Conservation (phyloP, 179 eudicot species). For the Beta macrorhiza region DNA sequence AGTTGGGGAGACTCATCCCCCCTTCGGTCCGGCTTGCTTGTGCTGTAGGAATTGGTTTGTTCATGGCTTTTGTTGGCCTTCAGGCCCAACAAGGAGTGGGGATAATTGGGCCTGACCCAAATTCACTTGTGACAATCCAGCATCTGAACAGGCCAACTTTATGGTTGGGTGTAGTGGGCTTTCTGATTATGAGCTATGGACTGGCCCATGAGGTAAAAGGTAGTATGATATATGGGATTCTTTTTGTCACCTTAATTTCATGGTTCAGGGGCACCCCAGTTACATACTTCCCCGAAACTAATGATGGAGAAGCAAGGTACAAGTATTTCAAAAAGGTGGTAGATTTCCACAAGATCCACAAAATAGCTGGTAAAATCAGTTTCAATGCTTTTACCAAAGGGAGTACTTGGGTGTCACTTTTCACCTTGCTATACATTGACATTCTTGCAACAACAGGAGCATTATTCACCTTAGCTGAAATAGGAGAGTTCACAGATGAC, state of each 20-base stretch:
- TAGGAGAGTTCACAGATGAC: constrained; percentile 25
- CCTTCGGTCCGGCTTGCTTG: constrained; percentile 51
- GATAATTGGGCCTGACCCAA: constrained; percentile 54
- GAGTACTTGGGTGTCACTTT: constrained; percentile 25
- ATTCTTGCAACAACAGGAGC: constrained; percentile 26
- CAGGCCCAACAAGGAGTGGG: constrained; percentile 65
- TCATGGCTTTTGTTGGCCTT: constrained; percentile 66
- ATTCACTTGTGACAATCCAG: constrained; percentile 44
- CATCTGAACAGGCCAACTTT: constrained; percentile 59
- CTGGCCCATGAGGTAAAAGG: constrained; percentile 58
- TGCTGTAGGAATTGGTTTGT: constrained; percentile 63
- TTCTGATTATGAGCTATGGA: constrained; percentile 53
- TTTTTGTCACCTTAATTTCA: constrained; percentile 30
- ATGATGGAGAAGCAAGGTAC: constrained; percentile 25
- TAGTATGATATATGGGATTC: constrained; percentile 39
- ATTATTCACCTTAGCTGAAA: constrained; percentile 31
- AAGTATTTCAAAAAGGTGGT: constrained; percentile 29
- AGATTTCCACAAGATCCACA: constrained; percentile 30
- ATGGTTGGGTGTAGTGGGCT: constrained; percentile 57
- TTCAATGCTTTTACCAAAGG: constrained; percentile 21
- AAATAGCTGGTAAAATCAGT: constrained; percentile 25
- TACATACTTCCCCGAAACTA: constrained; percentile 26
- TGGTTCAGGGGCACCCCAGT: constrained; percentile 33
- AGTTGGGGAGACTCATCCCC: constrained; percentile 55
- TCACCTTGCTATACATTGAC: constrained; percentile 30